Evolutionary conservation across 441 rosid species (phyloP), one percentile per base, ranked within the genome.

Genomic region (Corymbia calophylla): DNA sequence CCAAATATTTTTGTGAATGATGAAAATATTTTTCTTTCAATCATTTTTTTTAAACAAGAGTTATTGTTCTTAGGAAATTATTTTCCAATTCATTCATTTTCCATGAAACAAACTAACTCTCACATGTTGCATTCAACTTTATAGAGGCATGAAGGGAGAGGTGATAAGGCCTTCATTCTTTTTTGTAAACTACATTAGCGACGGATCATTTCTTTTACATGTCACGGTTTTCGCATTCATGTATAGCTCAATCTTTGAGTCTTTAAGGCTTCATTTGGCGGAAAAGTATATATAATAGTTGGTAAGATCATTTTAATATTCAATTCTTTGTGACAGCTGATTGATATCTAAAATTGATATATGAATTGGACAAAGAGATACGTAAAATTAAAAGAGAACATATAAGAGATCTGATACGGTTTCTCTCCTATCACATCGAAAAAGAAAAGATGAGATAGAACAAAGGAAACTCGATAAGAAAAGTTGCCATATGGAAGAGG

Each of bases 11-110:
- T 6, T 0, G n/a, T 58, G 11, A 1, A 58, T 58, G n/a, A 5
- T 58, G 64, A 58, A 58, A 58, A 58, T 9, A 10, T 58, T 58
- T 58, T 58, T 58, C 64, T 6, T 58, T 58, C n/a, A 10, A 58
- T 58, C 25, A 58, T 25, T 58, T 58, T 58, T 58, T 58, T 29
- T 25, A 58, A 25, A 29, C 25, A 6, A 58, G 25, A 58, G 14
- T 58, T 2, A 58, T 14, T 0, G 0, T 10, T 58, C 25, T 0
- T 0, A 58, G 2, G 0, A 58, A 58, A 25, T 9, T 58, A 0
- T 25, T 58, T 23, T 58, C 0, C n/a, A 58, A 58, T 58, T 0
- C 6, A 58, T 58, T 58, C 1, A 58, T 25, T 58, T 58, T 58
- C 0, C 1, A 0, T 1, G 0, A 58, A 58, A 58, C 3, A 58